phyloP scores from a whole-genome alignment of 179 eudicot species.

The Beta corolliflora region DNA sequence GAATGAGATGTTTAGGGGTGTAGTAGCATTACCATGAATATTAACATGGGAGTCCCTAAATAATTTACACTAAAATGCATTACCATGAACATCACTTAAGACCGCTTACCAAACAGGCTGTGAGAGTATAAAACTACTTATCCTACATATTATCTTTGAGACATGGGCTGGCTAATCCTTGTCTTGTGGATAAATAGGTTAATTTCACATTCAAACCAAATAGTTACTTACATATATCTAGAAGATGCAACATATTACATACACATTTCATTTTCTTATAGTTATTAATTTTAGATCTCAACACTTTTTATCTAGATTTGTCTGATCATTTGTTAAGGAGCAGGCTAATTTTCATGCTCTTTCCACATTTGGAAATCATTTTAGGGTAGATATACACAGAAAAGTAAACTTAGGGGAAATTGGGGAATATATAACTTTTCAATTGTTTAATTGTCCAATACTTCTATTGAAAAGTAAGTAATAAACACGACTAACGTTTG shows the following conservation, averaged over 20 bases:
- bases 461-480: not conserved
- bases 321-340: too few relatives aligned
- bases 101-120: too few relatives aligned
- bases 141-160: not conserved
- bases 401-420: not conserved
- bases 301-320: too few relatives aligned
- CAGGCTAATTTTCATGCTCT: not conserved
- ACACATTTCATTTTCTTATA: not conserved
- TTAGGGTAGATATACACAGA: not conserved
- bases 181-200: not conserved
- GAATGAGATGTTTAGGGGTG: too few relatives aligned
- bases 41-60: too few relatives aligned
- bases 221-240: not conserved
- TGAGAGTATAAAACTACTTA: not conserved
- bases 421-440: not conserved
- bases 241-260: not conserved
- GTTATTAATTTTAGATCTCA: not conserved
- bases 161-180: not conserved
- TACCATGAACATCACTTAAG: too few relatives aligned
- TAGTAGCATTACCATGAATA: too few relatives aligned
- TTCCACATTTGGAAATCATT: not conserved
- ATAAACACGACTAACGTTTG: not conserved
- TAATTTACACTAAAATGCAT: too few relatives aligned
- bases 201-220: not conserved
- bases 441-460: not conserved